A percentile compares a stretch with the other conserved stretches of the same genome.
Conservation (phyloP, 2,329 filamentous ascomycete species). For the Trichoderma brevicompactum region DNA sequence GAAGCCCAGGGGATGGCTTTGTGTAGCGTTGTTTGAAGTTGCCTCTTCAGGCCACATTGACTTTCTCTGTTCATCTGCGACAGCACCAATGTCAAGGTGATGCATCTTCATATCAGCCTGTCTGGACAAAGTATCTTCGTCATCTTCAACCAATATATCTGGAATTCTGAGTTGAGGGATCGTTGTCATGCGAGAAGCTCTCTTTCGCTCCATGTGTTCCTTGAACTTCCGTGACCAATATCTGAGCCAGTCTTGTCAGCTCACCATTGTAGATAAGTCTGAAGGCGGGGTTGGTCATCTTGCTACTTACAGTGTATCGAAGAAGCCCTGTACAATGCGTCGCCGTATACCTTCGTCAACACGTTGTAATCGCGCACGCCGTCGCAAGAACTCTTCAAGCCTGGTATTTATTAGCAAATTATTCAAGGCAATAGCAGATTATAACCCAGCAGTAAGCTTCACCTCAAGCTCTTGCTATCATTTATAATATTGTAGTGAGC, state of each 20-base stretch:
- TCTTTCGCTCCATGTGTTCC: conserved; percentile 72
- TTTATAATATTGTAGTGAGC: conserved; percentile 99
- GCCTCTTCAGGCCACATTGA: conserved; percentile 47
- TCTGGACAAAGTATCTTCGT: conserved; percentile 45
- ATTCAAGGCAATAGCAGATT: background rate
- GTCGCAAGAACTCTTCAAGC: conserved; percentile 91
- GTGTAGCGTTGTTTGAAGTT: conserved; percentile 40
- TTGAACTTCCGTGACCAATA: conserved; percentile 87
- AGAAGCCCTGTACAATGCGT: conserved; percentile 90
- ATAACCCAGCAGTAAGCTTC: conserved; percentile 36
- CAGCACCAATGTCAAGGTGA: conserved; percentile 21
- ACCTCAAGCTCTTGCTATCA: conserved; percentile 92
- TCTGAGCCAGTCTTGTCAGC: conserved; percentile 44
- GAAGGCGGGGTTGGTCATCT: too few species aligned
- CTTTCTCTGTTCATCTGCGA: conserved; percentile 5
- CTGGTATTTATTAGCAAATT: conserved; percentile 46
- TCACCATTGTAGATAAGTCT: background rate
- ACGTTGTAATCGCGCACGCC: conserved; percentile 85
- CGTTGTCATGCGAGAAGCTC: conserved; percentile 73
- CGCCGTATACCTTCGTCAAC: conserved; percentile 94
- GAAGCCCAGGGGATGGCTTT: conserved; percentile 57
- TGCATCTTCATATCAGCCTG: conserved; percentile 19
- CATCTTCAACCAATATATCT: conserved; percentile 87
- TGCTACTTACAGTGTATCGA: conserved; percentile 76
- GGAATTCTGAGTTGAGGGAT: conserved; percentile 83